Evolutionary conservation across 202 grass and related monocot genomes (phyloP).

Genomic region (Sporobolus alterniflorus): DNA sequence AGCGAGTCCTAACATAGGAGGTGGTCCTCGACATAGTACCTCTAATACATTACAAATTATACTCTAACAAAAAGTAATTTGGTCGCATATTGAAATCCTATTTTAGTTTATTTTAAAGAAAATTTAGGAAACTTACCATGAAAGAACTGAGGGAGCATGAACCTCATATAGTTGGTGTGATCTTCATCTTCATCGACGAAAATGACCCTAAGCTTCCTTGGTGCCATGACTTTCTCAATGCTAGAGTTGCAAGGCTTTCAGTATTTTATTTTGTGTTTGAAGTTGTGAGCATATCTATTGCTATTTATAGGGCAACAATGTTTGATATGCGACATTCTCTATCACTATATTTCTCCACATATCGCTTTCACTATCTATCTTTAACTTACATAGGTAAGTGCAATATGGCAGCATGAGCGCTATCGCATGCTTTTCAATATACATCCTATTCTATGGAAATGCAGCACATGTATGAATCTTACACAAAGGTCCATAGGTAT

Average conservation of each 20-base stretch:
- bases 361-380: background rate
- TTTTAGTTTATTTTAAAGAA: background rate
- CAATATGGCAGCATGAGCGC: no score
- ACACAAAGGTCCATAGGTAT: background rate
- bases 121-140: background rate
- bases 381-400: background rate
- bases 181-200: background rate
- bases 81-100: background rate
- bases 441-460: background rate
- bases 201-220: background rate
- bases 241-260: background rate
- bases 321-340: background rate
- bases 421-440: no score
- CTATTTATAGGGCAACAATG: background rate
- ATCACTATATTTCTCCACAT: background rate
- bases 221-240: background rate
- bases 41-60: no score
- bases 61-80: no score
- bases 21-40: no score
- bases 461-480: background rate
- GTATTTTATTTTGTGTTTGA: background rate
- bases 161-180: background rate
- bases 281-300: background rate
- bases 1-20: no score
- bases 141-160: background rate